Evolutionary conservation across 2,329 filamentous ascomycete genomes (phyloP), one percentile per base, ranked within the genome.

Genomic region (Anisogramma anomala): DNA sequence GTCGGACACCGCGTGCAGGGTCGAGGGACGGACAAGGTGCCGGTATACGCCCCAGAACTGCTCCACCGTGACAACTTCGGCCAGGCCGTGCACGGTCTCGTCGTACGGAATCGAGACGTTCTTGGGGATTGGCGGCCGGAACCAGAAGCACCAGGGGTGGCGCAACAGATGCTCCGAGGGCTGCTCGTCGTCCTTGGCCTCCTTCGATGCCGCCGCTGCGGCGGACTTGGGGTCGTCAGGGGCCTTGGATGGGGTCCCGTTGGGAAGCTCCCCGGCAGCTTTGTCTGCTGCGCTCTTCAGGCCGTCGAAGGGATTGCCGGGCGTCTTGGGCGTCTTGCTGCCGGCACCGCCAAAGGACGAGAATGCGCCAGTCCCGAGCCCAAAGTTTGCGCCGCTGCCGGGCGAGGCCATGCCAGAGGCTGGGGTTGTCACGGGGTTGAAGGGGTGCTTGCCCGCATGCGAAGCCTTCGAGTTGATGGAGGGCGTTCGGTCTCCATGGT

Each of bases 71-170:
- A 74, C 73, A 56, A 94, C 84, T 42, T 75, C 74, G 53, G 85
- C 89, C 56, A 96, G 78, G 28, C 87, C 77, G 54, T 91, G 83
- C 47, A 94, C 79, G 6, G 89, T 96, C 64, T 96, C 94, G 62
- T 98, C 91, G 61, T 98, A 98, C 62, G 96, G 89, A 53, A 81
- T 74, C 55, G 71, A 80, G 56, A 91, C 89, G 50, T 89, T 91
- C 67, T 98, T 98, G 51, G 86, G 88, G 53, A 93, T 94, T 36
- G 91, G 91, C 28, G 91, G 91, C 45, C 91, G 78, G 64, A 93
- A 98, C 87, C 91, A 96, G 60, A 96, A 86, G 25, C 94, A 81
- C 91, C 91, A 98, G 49, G 79, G 81, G 61, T 86, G 80, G 64
- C 84, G 87, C 53, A 96, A 71, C 46, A 74, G 71, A 57, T 82